phyloP scores from a whole-genome alignment of 1,139 yeast genomes.

The Kurtzmaniella natalensis region DNA sequence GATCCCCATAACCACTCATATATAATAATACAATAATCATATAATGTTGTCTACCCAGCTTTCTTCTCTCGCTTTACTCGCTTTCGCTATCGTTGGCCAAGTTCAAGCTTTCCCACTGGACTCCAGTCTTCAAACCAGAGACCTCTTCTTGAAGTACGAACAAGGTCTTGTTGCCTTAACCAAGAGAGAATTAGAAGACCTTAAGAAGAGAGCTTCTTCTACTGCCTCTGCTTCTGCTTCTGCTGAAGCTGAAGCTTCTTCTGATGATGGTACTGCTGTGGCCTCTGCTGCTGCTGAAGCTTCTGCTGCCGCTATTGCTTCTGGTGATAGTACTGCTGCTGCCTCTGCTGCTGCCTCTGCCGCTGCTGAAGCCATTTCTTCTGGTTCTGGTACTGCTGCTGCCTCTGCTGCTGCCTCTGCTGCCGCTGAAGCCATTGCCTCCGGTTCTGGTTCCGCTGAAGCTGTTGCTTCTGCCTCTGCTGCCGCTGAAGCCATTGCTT shows the following conservation, averaged over 20 bases:
- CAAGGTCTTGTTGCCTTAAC: background rate
- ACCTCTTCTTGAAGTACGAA: conserved; percentile 1
- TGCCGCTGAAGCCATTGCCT: conserved; percentile 7
- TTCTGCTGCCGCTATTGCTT: background rate
- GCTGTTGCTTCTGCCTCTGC: conserved; percentile 4
- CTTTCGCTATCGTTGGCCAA: conserved; percentile 1
- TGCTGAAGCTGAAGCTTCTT: no score
- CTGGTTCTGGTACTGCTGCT: conserved; percentile 3
- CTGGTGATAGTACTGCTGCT: background rate
- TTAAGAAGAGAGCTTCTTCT: conserved; percentile 1
- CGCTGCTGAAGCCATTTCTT: conserved; percentile 3
- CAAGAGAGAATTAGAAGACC: conserved; percentile 1
- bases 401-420: conserved; percentile 3
- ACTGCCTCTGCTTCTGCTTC: no score
- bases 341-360: conserved; percentile 1
- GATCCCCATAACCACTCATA: background rate
- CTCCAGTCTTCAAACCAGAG: background rate
- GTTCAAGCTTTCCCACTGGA: conserved; percentile 1
- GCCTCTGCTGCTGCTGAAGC: background rate
- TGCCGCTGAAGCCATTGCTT: conserved; percentile 8
- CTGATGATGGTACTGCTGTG: background rate
- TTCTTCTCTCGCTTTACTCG: background rate
- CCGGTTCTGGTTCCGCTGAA: conserved; percentile 4
- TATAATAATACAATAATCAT: background rate
- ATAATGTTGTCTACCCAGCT: conserved; percentile 1